These are phyloP conservation scores for Dendrobium nobile DNA, from an alignment of 106 monocot genomes.

Conservation along the genomic window DNA sequence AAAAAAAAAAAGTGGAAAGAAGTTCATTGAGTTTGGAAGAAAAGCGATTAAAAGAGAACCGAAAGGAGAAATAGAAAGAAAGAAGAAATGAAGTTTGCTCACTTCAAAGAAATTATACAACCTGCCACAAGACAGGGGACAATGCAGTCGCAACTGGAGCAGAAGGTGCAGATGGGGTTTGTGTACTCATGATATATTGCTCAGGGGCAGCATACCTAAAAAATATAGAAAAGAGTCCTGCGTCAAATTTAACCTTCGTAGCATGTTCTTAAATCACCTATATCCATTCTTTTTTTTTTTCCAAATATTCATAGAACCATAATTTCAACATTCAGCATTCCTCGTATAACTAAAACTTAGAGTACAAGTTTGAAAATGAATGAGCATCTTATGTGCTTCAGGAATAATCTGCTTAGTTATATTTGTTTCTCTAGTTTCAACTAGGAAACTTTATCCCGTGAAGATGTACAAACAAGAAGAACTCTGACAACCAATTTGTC, in stretches of 20 bases:
- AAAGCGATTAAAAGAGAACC: neutral
- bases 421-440: conserved; percentile 1
- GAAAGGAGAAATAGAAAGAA: neutral
- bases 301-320: neutral
- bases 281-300: neutral
- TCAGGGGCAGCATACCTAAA: conserved; percentile 92
- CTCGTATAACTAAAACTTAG: neutral
- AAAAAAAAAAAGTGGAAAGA: conserved; percentile 3
- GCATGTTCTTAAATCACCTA: neutral
- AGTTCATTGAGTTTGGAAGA: neutral
- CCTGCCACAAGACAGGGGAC: conserved; percentile 97
- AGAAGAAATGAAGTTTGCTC: neutral
- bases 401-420: neutral
- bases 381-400: neutral
- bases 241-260: neutral
- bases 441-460: neutral
- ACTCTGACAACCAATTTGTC: no score
- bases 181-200: conserved; percentile 98
- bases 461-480: no score
- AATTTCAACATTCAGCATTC: neutral
- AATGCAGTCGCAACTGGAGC: conserved; percentile 85
- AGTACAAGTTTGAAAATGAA: neutral
- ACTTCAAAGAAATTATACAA: conserved; percentile 8
- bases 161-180: conserved; percentile 88
- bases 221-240: neutral